Conservation (phyloP, 1,284 basidiomycete species). For the Amylostereum areolatum region DNA sequence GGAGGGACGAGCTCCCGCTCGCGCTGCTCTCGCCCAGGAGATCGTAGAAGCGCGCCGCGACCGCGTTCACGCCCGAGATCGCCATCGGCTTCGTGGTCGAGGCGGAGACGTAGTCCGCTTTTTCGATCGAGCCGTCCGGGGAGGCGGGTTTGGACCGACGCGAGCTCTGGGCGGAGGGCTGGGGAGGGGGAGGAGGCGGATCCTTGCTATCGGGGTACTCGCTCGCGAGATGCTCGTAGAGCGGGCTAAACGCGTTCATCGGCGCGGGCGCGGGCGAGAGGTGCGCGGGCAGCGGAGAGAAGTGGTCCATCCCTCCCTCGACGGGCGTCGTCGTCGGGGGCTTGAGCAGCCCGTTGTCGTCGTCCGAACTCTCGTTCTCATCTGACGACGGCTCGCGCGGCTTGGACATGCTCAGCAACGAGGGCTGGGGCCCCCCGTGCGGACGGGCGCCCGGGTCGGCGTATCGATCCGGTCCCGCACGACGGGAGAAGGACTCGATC, state of each 20-base stretch:
- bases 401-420: neutral
- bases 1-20: conserved; percentile 7
- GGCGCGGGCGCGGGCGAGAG: conserved; percentile 12
- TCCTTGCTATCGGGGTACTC: neutral
- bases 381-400: conserved; percentile 7
- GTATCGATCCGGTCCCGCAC: neutral
- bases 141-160: too few species aligned
- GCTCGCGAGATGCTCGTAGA: conserved; percentile 3
- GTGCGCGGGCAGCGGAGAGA: conserved; percentile 12
- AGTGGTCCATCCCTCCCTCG: conserved; percentile 4
- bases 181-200: too few species aligned
- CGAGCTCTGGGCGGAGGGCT: too few species aligned
- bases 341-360: neutral
- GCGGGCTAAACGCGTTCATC: conserved; percentile 10
- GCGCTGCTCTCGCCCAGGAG: conserved; percentile 3
- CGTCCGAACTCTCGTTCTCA: conserved; percentile 4
- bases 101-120: conserved; percentile 5
- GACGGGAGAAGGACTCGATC: conserved; percentile 7
- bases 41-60: conserved; percentile 13
- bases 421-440: neutral
- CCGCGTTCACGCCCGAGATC: conserved; percentile 3
- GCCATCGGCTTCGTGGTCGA: conserved; percentile 8
- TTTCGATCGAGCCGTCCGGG: neutral
- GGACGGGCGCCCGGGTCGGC: too few species aligned
- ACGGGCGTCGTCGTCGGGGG: neutral